Percentiles rank a stretch among this genome's conserved stretches.
phyloP scores from a whole-genome alignment of 768 basidiomycete genomes.

The Leccinum broughii region DNA sequence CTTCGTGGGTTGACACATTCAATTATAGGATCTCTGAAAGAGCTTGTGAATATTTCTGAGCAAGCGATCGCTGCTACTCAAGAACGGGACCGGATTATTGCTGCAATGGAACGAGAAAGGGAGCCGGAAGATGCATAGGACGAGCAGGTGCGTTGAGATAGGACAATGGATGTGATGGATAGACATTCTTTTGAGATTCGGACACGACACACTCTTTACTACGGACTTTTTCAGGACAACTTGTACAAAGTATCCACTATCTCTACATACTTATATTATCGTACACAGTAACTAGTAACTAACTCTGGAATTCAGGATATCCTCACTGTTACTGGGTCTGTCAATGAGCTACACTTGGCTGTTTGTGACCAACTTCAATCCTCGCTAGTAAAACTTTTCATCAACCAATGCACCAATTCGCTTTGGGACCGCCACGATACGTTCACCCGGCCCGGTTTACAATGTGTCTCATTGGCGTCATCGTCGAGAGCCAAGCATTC shows the following conservation, averaged over 20 bases:
- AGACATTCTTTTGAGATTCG: background rate
- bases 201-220: background rate
- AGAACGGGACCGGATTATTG: conserved; percentile 31
- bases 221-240: background rate
- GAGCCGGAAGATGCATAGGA: conserved; percentile 6
- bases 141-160: background rate
- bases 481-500: background rate
- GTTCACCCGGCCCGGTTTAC: background rate
- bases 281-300: background rate
- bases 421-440: background rate
- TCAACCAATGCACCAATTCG: background rate
- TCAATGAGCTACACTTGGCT: too few relatives aligned
- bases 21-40: conserved; percentile 33
- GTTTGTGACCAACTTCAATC: background rate
- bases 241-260: background rate
- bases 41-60: conserved; percentile 37
- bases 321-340: background rate
- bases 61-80: conserved; percentile 31
- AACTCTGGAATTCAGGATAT: background rate
- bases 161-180: background rate
- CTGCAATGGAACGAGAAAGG: conserved; percentile 5
- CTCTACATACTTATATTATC: background rate
- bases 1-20: background rate
- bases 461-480: background rate
- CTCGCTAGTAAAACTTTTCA: background rate